phyloP scores from a whole-genome alignment of 805 yeast species.

The Candida koratica region DNA sequence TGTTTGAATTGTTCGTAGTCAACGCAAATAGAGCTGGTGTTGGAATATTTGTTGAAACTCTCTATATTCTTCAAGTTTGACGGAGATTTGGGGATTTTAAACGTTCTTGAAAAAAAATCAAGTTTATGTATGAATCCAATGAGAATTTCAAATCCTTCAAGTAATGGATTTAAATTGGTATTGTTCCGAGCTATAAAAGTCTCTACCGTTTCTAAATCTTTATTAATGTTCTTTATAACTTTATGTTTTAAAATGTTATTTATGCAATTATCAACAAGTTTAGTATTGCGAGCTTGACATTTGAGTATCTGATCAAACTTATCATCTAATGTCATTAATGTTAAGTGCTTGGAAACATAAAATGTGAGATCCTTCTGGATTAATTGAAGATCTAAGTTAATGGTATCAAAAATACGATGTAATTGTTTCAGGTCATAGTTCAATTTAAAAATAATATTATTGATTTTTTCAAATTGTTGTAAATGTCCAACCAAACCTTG shows the following conservation, averaged over 20 bases:
- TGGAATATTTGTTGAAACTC: constrained; percentile 1
- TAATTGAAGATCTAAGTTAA: constrained; percentile 4
- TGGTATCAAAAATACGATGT: constrained; percentile 7
- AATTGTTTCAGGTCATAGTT: constrained; percentile 10
- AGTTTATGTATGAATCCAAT: constrained; percentile 12
- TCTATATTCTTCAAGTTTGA: constrained; percentile 9
- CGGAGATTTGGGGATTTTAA: constrained; percentile 12
- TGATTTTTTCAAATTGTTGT: constrained; percentile 11
- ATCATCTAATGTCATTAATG: constrained; percentile 3
- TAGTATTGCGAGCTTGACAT: constrained; percentile 1
- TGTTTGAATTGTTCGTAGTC: constrained; percentile 10
- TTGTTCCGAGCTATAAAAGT: constrained; percentile 1
- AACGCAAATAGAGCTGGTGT: not conserved
- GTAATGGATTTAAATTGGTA: constrained; percentile 6
- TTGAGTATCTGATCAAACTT: constrained; percentile 9
- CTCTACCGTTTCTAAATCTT: constrained; percentile 10
- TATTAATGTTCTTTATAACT: constrained; percentile 9
- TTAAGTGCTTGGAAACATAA: constrained; percentile 7
- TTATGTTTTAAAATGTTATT: constrained; percentile 5
- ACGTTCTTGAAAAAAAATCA: constrained; percentile 11
- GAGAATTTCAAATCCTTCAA: constrained; percentile 12
- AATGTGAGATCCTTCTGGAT: constrained; percentile 6
- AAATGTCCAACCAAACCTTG: not conserved
- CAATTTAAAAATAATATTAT: constrained; percentile 8
- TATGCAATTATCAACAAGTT: constrained; percentile 3